Evolutionary conservation across 2,329 filamentous ascomycete genomes (phyloP), one percentile per base, ranked within the genome.

Genomic region (Drechslerella coelobrocha): DNA sequence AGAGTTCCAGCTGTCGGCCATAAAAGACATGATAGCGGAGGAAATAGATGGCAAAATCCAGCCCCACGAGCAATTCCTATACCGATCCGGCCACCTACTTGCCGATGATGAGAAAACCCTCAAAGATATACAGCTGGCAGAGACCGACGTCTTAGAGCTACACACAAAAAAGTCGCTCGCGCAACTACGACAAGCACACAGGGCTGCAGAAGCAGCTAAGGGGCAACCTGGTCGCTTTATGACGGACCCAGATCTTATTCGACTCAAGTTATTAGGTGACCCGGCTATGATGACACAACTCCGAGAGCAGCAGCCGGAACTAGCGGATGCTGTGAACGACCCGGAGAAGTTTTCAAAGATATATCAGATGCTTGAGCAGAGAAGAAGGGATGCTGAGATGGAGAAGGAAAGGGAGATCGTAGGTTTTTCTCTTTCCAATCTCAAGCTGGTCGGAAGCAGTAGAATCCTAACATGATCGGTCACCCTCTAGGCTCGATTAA

Each of bases 111-210:
- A 84, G 66, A 89, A 92, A 79, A 96, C 92, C 2, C 85, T 99
- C 77, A 86, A 92, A 74, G 84, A 93, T 76, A 84, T 92, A 29
- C 85, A 89, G 43, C 89, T 99, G 75, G 85, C 83, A 52, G 91
- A 97, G 80, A 91, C 91, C 61, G 94, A 97, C 77, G 92, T 99
- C 90, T 82, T 99, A 73, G 91, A 90, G 27, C 85, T 97, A 75
- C 89, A 96, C 78, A 88, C 96, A 69, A 80, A 85, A 72, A 83
- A 86, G 39, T 50, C 78, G 29, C 50, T 68, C 39, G 74, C 75
- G 61, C 79, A 78, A 73, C 76, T 77, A 51, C 75, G 79, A 54
- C 79, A 78, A 61, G 77, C 79, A 47, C 78, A 78, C 48, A 78
- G 78, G 60, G 68, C 73, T 37, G 61, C 73, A 72, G 75, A 74